Percentiles rank a stretch among this genome's conserved stretches.
phyloP scores from a whole-genome alignment of 371 early-diverging fungal species.

The Mortierella sp. region DNA sequence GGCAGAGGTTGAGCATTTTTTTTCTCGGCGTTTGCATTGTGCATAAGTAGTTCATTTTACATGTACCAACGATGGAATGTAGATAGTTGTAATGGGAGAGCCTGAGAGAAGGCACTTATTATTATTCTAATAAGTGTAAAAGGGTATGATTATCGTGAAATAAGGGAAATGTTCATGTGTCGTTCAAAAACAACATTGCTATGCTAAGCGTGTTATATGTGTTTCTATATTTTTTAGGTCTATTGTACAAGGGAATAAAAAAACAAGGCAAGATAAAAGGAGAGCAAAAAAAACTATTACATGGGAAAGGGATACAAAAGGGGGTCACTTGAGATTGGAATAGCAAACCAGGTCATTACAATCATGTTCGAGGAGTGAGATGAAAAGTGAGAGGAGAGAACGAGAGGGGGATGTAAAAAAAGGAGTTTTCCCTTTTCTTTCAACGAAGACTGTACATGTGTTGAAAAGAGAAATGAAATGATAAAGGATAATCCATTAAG shows the following conservation, averaged over 20 bases:
- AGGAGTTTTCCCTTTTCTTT: neutral
- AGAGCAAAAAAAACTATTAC: neutral
- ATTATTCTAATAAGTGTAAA: neutral
- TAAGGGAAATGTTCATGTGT: neutral
- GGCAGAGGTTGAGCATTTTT: neutral
- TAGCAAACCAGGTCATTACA: neutral
- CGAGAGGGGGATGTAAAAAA: neutral
- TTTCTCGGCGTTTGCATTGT: neutral
- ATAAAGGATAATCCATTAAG: neutral
- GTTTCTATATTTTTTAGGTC: conserved; percentile 12
- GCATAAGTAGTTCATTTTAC: neutral
- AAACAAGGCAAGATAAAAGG: conserved; percentile 2
- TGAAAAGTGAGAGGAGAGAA: too few species aligned
- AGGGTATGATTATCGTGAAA: neutral
- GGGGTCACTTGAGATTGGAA: neutral
- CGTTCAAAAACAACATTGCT: conserved; percentile 8
- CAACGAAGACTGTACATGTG: neutral
- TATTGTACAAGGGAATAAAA: conserved; percentile 24
- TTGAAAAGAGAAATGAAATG: neutral
- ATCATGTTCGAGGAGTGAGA: too few species aligned
- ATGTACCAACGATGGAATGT: neutral
- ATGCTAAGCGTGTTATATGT: neutral
- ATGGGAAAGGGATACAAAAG: conserved; percentile 7
- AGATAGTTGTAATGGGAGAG: neutral
- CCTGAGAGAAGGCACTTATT: neutral